Evolutionary conservation across 176 grass and related monocot genomes (phyloP).

Genomic region (Hsuehochloa calcarea): DNA sequence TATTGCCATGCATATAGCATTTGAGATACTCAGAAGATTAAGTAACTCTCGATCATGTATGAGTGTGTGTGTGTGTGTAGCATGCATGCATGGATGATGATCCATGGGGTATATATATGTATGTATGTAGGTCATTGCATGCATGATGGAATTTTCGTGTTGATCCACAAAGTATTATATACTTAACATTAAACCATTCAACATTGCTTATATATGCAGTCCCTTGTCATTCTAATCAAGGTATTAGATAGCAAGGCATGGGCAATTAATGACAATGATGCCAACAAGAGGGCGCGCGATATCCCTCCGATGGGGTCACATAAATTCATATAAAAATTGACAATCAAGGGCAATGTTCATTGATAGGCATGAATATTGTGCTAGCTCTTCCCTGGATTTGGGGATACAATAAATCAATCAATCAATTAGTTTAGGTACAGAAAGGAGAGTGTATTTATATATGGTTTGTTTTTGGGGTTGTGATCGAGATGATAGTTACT

Average conservation of each 20-base stretch:
- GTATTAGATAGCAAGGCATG: conserved; percentile 46
- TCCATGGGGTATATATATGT: background rate
- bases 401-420: background rate
- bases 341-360: conserved; percentile 31
- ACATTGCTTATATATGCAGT: background rate
- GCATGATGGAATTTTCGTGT: too few species aligned
- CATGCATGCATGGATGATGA: background rate
- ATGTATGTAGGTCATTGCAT: background rate
- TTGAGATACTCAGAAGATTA: background rate
- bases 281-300: conserved; percentile 10
- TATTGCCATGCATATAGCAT: background rate
- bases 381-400: background rate
- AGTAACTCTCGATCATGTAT: background rate
- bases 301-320: conserved; percentile 24
- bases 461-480: background rate
- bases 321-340: conserved; percentile 26
- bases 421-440: background rate
- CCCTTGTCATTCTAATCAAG: background rate
- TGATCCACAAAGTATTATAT: background rate
- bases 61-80: too few species aligned
- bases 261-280: conserved; percentile 48
- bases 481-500: conserved; percentile 26
- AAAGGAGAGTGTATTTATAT: background rate
- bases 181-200: background rate
- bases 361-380: conserved; percentile 10